Conservation (phyloP, 768 basidiomycete genomes). For the Exsudoporus frostii region DNA sequence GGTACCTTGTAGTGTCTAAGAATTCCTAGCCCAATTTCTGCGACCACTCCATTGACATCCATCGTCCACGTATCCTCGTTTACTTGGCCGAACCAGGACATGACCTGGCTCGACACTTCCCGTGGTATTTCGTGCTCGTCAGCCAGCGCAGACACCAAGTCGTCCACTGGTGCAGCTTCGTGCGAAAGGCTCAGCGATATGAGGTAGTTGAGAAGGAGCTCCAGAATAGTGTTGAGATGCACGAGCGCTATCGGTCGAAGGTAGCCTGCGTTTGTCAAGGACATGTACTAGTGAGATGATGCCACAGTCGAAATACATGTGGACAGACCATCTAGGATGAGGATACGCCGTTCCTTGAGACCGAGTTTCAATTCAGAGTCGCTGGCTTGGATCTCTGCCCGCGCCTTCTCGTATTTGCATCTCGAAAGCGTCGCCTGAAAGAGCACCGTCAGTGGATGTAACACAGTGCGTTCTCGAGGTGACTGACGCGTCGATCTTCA, state of each 20-base stretch:
- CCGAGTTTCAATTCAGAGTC: constrained; percentile 67
- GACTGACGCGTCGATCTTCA: constrained; percentile 38
- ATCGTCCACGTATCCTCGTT: constrained; percentile 59
- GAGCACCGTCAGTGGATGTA: not conserved
- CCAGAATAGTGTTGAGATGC: constrained; percentile 69
- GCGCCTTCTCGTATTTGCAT: constrained; percentile 54
- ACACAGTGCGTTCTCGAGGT: not conserved
- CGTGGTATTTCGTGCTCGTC: constrained; percentile 71
- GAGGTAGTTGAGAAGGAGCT: constrained; percentile 70
- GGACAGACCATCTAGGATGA: constrained; percentile 61
- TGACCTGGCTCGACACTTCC: constrained; percentile 61
- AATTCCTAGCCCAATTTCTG: constrained; percentile 75
- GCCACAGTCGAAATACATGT: not conserved
- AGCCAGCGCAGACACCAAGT: constrained; percentile 57
- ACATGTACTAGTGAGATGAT: not conserved
- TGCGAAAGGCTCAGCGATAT: constrained; percentile 58
- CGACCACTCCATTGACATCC: constrained; percentile 58
- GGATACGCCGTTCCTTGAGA: constrained; percentile 64
- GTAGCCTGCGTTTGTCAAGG: constrained; percentile 41
- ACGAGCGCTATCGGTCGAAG: constrained; percentile 69
- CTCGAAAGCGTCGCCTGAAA: constrained; percentile 41
- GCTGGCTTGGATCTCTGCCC: constrained; percentile 73
- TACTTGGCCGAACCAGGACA: constrained; percentile 79
- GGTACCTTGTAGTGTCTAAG: constrained; percentile 59
- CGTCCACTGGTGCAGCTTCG: constrained; percentile 52